phyloP scores from a whole-genome alignment of 805 yeast genomes.

The Saturnispora bothae region DNA sequence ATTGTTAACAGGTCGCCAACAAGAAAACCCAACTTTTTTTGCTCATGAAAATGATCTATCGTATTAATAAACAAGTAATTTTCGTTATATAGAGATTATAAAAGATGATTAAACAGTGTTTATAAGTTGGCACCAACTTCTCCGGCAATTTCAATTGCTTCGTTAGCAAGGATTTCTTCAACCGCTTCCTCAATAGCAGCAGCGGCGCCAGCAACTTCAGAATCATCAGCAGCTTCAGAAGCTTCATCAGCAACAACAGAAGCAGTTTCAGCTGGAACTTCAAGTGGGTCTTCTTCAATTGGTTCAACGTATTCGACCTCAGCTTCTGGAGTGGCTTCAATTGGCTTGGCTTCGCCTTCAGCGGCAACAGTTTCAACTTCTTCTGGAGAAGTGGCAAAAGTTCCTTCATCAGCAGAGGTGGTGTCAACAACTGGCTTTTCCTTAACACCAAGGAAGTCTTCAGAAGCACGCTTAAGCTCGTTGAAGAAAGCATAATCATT shows the following conservation, averaged over 20 bases:
- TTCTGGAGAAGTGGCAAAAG: constrained; percentile 4
- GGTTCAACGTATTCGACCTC: constrained; percentile 5
- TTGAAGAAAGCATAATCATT: constrained; percentile 3
- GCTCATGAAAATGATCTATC: background rate
- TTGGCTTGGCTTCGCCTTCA: constrained; percentile 2
- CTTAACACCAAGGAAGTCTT: constrained; percentile 7
- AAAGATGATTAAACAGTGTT: background rate
- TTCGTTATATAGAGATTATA: no score
- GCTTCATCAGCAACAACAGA: constrained; percentile 7
- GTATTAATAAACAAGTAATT: no score
- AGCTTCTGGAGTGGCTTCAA: constrained; percentile 8
- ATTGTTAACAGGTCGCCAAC: background rate
- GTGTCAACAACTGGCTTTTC: background rate
- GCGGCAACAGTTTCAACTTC: constrained; percentile 5
- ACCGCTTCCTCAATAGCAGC: constrained; percentile 5
- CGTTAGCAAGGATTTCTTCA: constrained; percentile 5
- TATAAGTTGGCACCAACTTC: constrained; percentile 10
- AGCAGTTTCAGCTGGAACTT: background rate
- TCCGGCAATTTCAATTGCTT: constrained; percentile 7
- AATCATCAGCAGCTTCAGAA: constrained; percentile 1
- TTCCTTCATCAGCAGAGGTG: constrained; percentile 2
- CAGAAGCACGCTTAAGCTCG: constrained; percentile 4
- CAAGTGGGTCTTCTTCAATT: constrained; percentile 7
- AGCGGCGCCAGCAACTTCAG: constrained; percentile 2
- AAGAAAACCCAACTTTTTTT: background rate